phyloP scores from a whole-genome alignment of 1,284 basidiomycete genomes.

The Sanguinoderma infundibulare region DNA sequence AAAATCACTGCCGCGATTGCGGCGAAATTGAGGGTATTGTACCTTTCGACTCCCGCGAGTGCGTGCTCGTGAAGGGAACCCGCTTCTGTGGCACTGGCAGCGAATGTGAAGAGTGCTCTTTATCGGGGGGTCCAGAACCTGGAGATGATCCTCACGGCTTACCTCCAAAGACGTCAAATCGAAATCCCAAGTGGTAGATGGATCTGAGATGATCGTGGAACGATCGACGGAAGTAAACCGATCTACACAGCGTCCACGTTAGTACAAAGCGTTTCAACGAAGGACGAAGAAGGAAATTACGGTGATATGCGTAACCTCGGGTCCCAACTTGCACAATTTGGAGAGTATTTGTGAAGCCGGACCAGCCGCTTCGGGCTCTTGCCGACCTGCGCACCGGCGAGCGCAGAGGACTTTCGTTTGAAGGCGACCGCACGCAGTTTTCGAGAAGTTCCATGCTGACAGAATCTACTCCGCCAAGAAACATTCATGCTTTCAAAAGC shows the following conservation, averaged over 20 bases:
- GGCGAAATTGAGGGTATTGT: not conserved
- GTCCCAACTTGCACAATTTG: too few relatives aligned
- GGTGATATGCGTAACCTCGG: not conserved
- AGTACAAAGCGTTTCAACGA: not conserved
- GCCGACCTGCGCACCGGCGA: not conserved
- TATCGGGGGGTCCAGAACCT: not conserved
- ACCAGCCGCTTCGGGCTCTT: too few relatives aligned
- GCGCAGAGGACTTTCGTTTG: not conserved
- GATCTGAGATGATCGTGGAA: not conserved
- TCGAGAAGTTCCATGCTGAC: not conserved
- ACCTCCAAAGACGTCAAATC: not conserved
- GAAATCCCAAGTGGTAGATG: not conserved
- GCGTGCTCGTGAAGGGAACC: not conserved
- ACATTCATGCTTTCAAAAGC: too few relatives aligned
- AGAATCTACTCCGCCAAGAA: not conserved
- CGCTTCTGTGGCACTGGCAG: not conserved
- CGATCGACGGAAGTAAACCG: not conserved
- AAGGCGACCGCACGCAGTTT: not conserved
- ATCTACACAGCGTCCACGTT: not conserved
- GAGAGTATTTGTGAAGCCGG: too few relatives aligned
- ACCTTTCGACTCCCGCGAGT: not conserved
- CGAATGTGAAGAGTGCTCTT: not conserved
- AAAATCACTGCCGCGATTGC: not conserved
- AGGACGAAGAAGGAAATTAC: not conserved
- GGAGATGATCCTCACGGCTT: not conserved